Evolutionary conservation across 352 stramenopile species (phyloP), one percentile per base, ranked within the genome.

Genomic region (Phytophthora melonis): DNA sequence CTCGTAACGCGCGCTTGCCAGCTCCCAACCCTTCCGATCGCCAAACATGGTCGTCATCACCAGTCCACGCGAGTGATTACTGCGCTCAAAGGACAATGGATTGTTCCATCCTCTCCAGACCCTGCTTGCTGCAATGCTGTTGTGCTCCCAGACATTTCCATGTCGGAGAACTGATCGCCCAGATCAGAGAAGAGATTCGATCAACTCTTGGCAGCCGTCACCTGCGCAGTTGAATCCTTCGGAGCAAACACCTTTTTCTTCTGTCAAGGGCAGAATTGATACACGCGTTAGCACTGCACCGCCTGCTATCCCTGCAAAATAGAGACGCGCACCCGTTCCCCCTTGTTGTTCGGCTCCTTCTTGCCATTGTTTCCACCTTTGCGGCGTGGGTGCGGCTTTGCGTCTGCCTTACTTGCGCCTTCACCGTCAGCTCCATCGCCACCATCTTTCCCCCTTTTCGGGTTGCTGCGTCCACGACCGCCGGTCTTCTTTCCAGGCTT

Each of bases 171-270:
- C 58, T 64, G 59, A 60, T 71, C 39, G 49, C 59, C 39, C 63
- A 16, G 41, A 56, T 64, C 34, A 54, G 47, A 62, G 18, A 25
- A 45, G 54, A 36, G n/a, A 63, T 11, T 23, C 32, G 68, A 74
- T 83, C 76, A 83, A 69, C 72, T 79, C 56, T 83, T 80, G 55
- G 74, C 62, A 73, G 67, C 59, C 8, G 67, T 77, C 34, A 71
- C 74, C 67, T 83, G 74, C 47, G 67, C 66, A 63, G 73, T 85
- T 57, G 78, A 52, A 57, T 81, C 83, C 64, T 93, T 93, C 13
- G 83, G 83, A 13, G 78, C 80, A 71, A 91, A 93, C 19, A 87
- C 77, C 58, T 89, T 90, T 68, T 85, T 89, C 68, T 91, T 90
- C 86, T 90, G 21, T n/a, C 50, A 11, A 57, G 13, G 10, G 45